Evolutionary conservation across 805 yeast species (phyloP).

Genomic region (Kockiozyma suomiensis): DNA sequence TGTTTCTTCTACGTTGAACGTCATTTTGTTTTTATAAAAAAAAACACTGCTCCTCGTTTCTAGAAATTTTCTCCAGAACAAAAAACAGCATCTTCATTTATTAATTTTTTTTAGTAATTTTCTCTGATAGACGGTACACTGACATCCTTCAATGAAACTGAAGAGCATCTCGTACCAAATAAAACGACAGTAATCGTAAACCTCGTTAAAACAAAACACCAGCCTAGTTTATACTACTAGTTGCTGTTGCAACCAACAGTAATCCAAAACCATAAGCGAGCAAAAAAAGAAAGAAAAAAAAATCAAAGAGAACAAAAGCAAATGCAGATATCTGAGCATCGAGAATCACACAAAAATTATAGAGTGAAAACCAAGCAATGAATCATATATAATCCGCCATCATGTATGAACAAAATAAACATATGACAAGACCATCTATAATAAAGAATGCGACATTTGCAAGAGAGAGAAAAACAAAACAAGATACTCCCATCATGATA

Average conservation of each 20-base stretch:
- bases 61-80: too few relatives aligned
- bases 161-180: too few relatives aligned
- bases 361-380: background rate
- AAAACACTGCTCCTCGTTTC: too few relatives aligned
- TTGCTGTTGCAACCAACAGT: background rate
- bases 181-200: too few relatives aligned
- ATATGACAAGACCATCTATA: background rate
- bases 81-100: too few relatives aligned
- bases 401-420: constrained; percentile 2
- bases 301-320: background rate
- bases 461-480: background rate
- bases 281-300: background rate
- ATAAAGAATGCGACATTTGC: background rate
- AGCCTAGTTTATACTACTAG: too few relatives aligned
- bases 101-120: background rate
- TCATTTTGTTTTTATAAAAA: background rate
- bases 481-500: background rate
- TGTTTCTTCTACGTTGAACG: background rate
- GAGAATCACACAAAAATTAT: background rate
- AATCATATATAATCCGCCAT: background rate
- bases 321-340: background rate
- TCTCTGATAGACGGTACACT: background rate
- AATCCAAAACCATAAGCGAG: background rate
- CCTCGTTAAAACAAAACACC: too few relatives aligned
- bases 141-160: too few relatives aligned